Conservation (phyloP, 2,329 filamentous ascomycete genomes). For the Calonectria henricotiae region DNA sequence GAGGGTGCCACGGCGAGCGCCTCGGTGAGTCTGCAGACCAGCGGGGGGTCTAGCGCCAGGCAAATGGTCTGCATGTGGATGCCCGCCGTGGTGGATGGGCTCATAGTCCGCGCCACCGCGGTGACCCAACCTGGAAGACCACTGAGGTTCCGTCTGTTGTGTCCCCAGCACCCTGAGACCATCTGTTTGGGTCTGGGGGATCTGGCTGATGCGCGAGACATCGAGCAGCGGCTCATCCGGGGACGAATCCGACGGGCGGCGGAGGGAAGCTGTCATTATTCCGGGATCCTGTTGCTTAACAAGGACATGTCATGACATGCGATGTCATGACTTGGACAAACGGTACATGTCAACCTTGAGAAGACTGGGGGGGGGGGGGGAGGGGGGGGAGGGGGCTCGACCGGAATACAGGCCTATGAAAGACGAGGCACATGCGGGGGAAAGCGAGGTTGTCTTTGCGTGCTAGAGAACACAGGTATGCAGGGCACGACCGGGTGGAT, state of each 20-base stretch:
- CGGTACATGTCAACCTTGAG: conserved; percentile 34
- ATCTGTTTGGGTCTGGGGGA: conserved; percentile 14
- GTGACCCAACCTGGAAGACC: conserved; percentile 40
- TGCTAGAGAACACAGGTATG: too few relatives aligned
- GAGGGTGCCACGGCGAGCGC: conserved; percentile 41
- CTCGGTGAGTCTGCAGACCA: conserved; percentile 50
- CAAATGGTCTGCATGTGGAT: conserved; percentile 40
- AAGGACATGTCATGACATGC: conserved; percentile 42
- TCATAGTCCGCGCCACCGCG: conserved; percentile 47
- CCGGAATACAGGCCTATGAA: too few relatives aligned
- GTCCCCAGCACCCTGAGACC: conserved; percentile 35
- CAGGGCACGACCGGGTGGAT: too few relatives aligned
- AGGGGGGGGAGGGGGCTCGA: too few relatives aligned
- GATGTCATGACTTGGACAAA: conserved; percentile 40
- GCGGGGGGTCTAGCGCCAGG: conserved; percentile 39
- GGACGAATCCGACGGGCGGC: conserved; percentile 45
- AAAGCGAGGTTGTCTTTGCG: too few relatives aligned
- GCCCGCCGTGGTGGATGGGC: conserved; percentile 42
- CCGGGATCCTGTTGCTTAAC: conserved; percentile 42
- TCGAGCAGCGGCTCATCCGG: conserved; percentile 34
- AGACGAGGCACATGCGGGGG: too few relatives aligned
- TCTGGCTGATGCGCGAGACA: conserved; percentile 19
- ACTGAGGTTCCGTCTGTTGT: conserved; percentile 36
- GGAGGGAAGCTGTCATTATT: conserved; percentile 39
- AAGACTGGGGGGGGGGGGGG: too few relatives aligned